Evolutionary conservation across 2,329 filamentous ascomycete genomes (phyloP).

Genomic region (Paraphaeosphaeria minitans): DNA sequence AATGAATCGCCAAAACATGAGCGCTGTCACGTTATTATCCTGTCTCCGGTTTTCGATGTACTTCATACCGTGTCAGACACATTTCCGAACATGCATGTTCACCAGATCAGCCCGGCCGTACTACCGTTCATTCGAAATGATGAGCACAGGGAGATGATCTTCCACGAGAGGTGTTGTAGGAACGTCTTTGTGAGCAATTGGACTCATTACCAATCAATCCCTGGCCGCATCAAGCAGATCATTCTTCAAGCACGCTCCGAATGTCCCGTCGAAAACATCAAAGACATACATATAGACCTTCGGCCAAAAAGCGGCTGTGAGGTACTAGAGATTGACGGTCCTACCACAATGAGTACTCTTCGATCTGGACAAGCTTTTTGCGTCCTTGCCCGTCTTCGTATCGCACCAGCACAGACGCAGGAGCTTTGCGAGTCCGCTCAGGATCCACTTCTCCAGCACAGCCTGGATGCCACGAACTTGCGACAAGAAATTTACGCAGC

Average conservation of each 20-base stretch:
- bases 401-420: slow-evolving; percentile 21
- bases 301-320: slow-evolving; percentile 32
- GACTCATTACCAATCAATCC: slow-evolving; percentile 29
- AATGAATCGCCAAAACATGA: slow-evolving; percentile 16
- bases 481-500: slow-evolving; percentile 29
- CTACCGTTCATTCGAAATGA: slow-evolving; percentile 26
- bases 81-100: slow-evolving; percentile 28
- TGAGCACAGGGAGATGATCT: slow-evolving; percentile 20
- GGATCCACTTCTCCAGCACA: slow-evolving; percentile 31
- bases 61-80: slow-evolving; percentile 30
- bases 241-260: slow-evolving; percentile 32
- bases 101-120: slow-evolving; percentile 35
- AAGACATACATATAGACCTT: slow-evolving; percentile 28
- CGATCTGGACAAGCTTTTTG: slow-evolving; percentile 32
- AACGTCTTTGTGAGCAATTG: slow-evolving; percentile 35
- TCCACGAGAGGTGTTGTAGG: slow-evolving; percentile 28
- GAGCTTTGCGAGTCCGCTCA: slow-evolving; percentile 22
- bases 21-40: slow-evolving; percentile 34
- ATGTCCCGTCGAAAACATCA: slow-evolving; percentile 28
- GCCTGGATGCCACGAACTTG: slow-evolving; percentile 25
- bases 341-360: slow-evolving; percentile 23
- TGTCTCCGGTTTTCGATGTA: slow-evolving; percentile 30
- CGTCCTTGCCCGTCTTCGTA: slow-evolving; percentile 29
- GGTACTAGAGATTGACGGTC: slow-evolving; percentile 24
- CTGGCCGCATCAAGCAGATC: slow-evolving; percentile 30